Evolutionary conservation across 202 grass and related monocot species (phyloP), one percentile per base, ranked within the genome.

Genomic region (Panicum virgatum): DNA sequence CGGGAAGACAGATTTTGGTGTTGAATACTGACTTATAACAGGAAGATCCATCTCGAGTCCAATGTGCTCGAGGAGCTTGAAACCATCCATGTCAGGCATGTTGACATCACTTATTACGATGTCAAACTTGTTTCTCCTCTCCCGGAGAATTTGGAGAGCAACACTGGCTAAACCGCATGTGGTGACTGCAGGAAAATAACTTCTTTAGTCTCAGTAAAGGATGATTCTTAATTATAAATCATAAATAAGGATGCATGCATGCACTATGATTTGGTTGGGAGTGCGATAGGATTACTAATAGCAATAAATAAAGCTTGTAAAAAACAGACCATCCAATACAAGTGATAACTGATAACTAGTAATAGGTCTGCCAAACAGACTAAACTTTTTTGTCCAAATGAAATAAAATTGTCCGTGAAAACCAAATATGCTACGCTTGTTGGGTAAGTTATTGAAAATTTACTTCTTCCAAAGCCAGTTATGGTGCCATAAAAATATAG

Each of bases 51-150:
- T 99, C 83, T 99, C 96, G 19, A 99, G 87, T 53, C 96, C 96
- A 85, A 99, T 90, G 89, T 84, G 96, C 80, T 99, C 96, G 0
- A 99, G 93, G 89, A 99, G 96, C 84, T 99, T 99, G 81, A 99
- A 99, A 64, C 96, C 96, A 72, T 99, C 96, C 96, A 99, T 99
- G 71, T 99, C 96, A 62, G 96, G 96, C 96, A 99, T 99, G 83
- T 99, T 99, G 79, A 99, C 96, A 71, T 99, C 96, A 75, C 96
- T 99, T 61, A 99, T 91, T 50, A 99, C 96, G 81, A 99, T 99
- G 85, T 99, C 93, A 27, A 99, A 99, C 73, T 85, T 91, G 80
- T 94, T 90, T 83, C 84, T 96, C 75, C 87, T 88, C 87, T 96
- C 93, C 44, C 96, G 85, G 29, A 99, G 92, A 69, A 94, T 94